Evolutionary conservation across 495 filamentous ascomycete species (phyloP).

Genomic region (Amphirosellinia nigrospora): DNA sequence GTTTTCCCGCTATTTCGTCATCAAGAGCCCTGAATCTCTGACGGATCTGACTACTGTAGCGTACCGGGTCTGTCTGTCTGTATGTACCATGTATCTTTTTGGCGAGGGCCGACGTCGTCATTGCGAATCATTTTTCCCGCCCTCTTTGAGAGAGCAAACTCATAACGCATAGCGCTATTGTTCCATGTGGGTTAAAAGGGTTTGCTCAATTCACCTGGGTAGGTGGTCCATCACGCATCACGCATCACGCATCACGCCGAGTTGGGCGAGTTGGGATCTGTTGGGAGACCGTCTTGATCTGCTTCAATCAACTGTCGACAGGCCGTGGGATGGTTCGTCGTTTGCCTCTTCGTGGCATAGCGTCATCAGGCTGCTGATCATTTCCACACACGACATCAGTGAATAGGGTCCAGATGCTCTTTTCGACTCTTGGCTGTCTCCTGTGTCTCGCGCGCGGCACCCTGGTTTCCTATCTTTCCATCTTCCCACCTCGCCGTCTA

Average conservation of each 20-base stretch:
- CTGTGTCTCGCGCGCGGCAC: slow-evolving; percentile 19
- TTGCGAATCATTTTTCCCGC: no score
- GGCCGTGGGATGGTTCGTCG: slow-evolving; percentile 16
- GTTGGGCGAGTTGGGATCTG: no score
- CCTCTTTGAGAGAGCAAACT: neutral
- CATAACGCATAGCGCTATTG: neutral
- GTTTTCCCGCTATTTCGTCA: slow-evolving; percentile 27
- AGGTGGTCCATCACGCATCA: neutral
- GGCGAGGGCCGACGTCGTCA: slow-evolving; percentile 9
- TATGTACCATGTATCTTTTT: neutral
- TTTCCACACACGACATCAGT: slow-evolving; percentile 37
- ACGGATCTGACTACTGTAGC: slow-evolving; percentile 18
- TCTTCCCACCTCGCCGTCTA: slow-evolving; percentile 12
- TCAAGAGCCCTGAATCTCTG: slow-evolving; percentile 26
- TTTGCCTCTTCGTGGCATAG: slow-evolving; percentile 37
- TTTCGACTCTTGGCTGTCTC: slow-evolving; percentile 26
- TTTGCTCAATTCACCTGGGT: neutral
- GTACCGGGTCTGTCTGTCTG: neutral
- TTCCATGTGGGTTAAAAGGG: neutral
- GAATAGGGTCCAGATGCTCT: slow-evolving; percentile 26
- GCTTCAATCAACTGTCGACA: slow-evolving; percentile 10
- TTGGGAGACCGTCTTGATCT: slow-evolving; percentile 1
- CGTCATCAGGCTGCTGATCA: slow-evolving; percentile 45
- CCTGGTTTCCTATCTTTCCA: slow-evolving; percentile 23
- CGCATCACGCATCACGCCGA: no score